phyloP scores from a whole-genome alignment of 139 green algal genomes.

The Chlorella sp. region DNA sequence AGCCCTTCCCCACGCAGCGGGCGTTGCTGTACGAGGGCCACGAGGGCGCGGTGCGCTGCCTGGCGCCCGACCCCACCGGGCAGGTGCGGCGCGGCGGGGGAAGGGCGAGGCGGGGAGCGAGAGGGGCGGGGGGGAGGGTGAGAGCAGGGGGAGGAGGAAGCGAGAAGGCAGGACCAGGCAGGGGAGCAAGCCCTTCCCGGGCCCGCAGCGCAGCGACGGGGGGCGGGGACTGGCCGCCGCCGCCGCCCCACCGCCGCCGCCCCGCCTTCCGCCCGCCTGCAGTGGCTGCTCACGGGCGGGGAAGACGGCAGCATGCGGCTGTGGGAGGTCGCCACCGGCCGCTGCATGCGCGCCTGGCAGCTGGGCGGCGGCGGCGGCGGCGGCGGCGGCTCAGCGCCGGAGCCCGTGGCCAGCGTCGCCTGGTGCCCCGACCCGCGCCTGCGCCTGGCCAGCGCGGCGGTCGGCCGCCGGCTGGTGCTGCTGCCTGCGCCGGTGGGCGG shows the following conservation, averaged over 20 bases:
- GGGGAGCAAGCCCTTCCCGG: too few species aligned
- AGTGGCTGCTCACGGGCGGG: conserved; percentile 78
- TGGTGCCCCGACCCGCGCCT: conserved; percentile 70
- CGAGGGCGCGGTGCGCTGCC: conserved; percentile 26
- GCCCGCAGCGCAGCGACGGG: too few species aligned
- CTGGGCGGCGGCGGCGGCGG: conserved; percentile 43
- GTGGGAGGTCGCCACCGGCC: conserved; percentile 86
- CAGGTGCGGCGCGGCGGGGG: too few species aligned
- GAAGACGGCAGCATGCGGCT: conserved; percentile 73
- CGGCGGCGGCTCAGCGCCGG: too few species aligned
- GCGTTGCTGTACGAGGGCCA: conserved; percentile 84
- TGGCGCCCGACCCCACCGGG: conserved; percentile 26
- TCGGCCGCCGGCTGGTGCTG: conserved; percentile 62
- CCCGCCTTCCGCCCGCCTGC: too few species aligned
- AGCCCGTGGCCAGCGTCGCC: conserved; percentile 55
- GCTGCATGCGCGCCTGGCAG: conserved; percentile 51
- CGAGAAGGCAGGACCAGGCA: too few species aligned
- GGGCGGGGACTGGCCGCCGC: too few species aligned
- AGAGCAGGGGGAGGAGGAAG: too few species aligned
- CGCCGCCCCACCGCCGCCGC: too few species aligned
- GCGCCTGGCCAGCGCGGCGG: conserved; percentile 54
- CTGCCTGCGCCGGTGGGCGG: conserved; percentile 39
- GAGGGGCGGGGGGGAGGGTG: too few species aligned
- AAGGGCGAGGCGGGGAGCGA: too few species aligned
- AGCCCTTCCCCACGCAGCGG: conserved; percentile 89